Conservation (phyloP, 164 flowering plant species). For the Annona squamosa region DNA sequence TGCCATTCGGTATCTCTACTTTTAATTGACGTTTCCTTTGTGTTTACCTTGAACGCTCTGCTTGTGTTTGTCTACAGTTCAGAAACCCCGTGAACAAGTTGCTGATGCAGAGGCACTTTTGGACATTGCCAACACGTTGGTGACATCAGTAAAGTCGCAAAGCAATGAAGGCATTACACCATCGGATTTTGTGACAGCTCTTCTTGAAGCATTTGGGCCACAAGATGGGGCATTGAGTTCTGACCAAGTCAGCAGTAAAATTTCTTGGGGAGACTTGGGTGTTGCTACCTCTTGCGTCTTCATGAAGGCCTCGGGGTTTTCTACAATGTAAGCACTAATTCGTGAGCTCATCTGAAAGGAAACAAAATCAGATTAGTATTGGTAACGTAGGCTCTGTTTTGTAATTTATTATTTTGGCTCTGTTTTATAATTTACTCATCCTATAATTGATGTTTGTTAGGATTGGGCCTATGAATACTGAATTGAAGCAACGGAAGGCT, state of each 20-base stretch:
- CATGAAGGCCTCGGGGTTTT: conserved; percentile 37
- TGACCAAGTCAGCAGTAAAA: conserved; percentile 21
- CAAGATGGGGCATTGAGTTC: conserved; percentile 11
- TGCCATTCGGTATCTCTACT: not conserved
- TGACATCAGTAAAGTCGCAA: conserved; percentile 47
- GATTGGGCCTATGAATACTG: conserved; percentile 84
- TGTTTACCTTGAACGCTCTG: not conserved
- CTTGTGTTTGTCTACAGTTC: conserved; percentile 36
- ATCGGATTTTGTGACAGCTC: conserved; percentile 44
- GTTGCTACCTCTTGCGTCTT: conserved; percentile 44
- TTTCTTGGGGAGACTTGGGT: conserved; percentile 69
- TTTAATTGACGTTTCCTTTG: not conserved
- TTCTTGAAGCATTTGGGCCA: conserved; percentile 47
- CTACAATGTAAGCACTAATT: conserved; percentile 50
- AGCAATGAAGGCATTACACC: conserved; percentile 53
- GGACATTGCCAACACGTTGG: conserved; percentile 60
- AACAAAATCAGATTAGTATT: not conserved
- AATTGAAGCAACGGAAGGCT: conserved; percentile 59
- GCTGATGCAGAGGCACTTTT: conserved; percentile 91
- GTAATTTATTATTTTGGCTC: not conserved
- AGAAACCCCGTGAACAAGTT: conserved; percentile 87
- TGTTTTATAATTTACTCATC: not conserved
- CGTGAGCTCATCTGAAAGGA: not conserved
- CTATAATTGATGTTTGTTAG: conserved; percentile 23
- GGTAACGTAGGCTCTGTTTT: not conserved